Evolutionary conservation across 2,329 filamentous ascomycete genomes (phyloP).

Genomic region (Venturia asperata): DNA sequence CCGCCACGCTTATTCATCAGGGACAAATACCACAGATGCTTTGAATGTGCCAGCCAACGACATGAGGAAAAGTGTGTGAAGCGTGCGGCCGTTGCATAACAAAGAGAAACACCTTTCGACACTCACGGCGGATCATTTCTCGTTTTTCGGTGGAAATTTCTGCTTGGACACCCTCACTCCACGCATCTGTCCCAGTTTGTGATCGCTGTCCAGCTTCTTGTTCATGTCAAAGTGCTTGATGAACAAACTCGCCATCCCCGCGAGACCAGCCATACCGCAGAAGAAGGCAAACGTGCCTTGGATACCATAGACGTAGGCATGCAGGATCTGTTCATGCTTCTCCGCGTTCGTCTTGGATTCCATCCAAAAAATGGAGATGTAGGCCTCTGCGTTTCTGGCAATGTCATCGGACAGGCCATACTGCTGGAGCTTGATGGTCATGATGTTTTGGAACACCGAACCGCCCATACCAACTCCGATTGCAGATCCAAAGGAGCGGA

Average conservation of each 20-base stretch:
- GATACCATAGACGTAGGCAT: constrained; percentile 2
- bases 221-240: constrained; percentile 13
- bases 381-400: neutral
- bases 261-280: constrained; percentile 1
- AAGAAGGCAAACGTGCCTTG: neutral
- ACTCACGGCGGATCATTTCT: no score
- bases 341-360: no score
- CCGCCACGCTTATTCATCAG: no score
- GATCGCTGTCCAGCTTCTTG: constrained; percentile 3
- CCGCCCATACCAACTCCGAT: constrained; percentile 32
- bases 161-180: neutral
- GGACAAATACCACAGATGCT: no score
- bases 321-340: neutral
- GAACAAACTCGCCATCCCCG: neutral
- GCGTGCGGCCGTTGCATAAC: no score
- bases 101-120: no score
- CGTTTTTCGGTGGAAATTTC: neutral
- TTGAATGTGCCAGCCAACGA: neutral
- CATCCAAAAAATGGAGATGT: neutral
- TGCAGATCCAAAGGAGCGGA: constrained; percentile 39
- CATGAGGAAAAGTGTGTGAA: neutral
- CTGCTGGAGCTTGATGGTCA: neutral
- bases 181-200: constrained; percentile 7
- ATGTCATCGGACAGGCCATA: neutral
- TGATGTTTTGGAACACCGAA: constrained; percentile 13